Evolutionary conservation across 805 yeast genomes (phyloP).

Genomic region (Wickerhamiella dianesei): DNA sequence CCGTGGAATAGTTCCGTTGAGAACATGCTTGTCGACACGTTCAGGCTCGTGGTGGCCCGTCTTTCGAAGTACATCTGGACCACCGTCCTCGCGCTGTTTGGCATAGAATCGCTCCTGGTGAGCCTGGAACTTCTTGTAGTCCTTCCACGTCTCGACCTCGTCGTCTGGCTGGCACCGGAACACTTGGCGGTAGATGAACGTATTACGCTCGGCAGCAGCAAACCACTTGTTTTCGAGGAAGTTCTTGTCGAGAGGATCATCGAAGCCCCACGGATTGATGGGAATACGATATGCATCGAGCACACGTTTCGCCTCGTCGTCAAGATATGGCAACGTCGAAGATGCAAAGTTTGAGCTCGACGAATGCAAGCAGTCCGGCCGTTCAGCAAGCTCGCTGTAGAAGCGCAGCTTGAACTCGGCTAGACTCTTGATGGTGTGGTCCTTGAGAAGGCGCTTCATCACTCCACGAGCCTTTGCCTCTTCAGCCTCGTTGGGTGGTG

Average conservation of each 20-base stretch:
- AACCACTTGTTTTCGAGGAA: slow-evolving; percentile 82
- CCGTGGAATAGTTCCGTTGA: slow-evolving; percentile 9
- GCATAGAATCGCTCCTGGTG: slow-evolving; percentile 26
- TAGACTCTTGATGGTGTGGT: slow-evolving; percentile 14
- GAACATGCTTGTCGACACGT: slow-evolving; percentile 15
- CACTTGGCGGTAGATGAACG: slow-evolving; percentile 64
- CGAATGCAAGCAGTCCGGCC: slow-evolving; percentile 10
- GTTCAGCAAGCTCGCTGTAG: slow-evolving; percentile 15
- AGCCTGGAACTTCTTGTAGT: slow-evolving; percentile 54
- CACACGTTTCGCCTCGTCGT: slow-evolving; percentile 18
- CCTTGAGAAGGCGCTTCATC: slow-evolving; percentile 12
- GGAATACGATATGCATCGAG: slow-evolving; percentile 29
- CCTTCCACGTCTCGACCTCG: slow-evolving; percentile 77
- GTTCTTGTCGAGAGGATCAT: slow-evolving; percentile 70
- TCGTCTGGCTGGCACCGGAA: slow-evolving; percentile 95
- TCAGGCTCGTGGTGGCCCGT: slow-evolving; percentile 19
- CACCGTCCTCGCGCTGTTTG: slow-evolving; percentile 43
- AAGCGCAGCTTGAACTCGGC: slow-evolving; percentile 22
- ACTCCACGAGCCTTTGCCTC: slow-evolving; percentile 20
- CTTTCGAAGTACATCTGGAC: slow-evolving; percentile 25
- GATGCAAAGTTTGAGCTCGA: slow-evolving; percentile 3
- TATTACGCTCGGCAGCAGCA: slow-evolving; percentile 64
- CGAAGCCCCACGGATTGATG: slow-evolving; percentile 78
- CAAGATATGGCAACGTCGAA: slow-evolving; percentile 15
- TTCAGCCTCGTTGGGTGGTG: slow-evolving; percentile 18